phyloP scores from a whole-genome alignment of 208 protist genomes.

The Leishmania martiniquensis region DNA sequence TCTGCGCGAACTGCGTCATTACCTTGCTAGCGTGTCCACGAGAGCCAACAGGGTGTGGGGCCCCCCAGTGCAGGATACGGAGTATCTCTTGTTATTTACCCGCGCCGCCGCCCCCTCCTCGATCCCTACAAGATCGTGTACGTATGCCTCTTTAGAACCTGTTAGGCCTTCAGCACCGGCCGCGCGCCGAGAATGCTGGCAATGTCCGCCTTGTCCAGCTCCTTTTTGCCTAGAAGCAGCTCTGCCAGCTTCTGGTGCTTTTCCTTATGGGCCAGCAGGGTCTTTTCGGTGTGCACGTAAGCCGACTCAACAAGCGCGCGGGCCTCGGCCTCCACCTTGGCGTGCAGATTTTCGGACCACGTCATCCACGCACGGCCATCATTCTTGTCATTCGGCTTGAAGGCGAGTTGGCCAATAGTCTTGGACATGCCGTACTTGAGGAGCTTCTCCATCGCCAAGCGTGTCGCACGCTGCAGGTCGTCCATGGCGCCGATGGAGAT shows the following conservation, averaged over 20 bases:
- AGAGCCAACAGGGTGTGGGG: background rate
- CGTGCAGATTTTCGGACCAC: slow-evolving; percentile 88
- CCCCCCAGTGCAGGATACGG: background rate
- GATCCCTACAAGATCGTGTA: too few species aligned
- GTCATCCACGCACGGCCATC: slow-evolving; percentile 91
- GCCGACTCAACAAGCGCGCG: slow-evolving; percentile 69
- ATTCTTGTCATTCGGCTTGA: slow-evolving; percentile 90
- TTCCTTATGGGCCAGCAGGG: slow-evolving; percentile 67
- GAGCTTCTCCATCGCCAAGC: slow-evolving; percentile 88
- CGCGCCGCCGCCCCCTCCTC: background rate
- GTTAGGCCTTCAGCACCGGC: slow-evolving; percentile 21
- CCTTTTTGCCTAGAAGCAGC: slow-evolving; percentile 87
- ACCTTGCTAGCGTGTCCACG: background rate
- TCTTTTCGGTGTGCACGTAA: slow-evolving; percentile 74
- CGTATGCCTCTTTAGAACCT: too few species aligned
- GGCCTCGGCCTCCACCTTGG: slow-evolving; percentile 86
- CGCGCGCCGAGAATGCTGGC: slow-evolving; percentile 72
- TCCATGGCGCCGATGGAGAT: slow-evolving; percentile 93
- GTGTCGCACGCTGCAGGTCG: slow-evolving; percentile 90
- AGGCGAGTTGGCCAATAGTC: slow-evolving; percentile 82
- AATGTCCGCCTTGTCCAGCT: slow-evolving; percentile 85
- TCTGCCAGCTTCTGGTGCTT: slow-evolving; percentile 73
- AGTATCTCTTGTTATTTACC: background rate
- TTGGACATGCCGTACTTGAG: slow-evolving; percentile 92
- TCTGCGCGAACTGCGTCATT: background rate